Evolutionary conservation across 1,284 basidiomycete genomes (phyloP).

Genomic region (Cutaneotrichosporon cyanovorans): DNA sequence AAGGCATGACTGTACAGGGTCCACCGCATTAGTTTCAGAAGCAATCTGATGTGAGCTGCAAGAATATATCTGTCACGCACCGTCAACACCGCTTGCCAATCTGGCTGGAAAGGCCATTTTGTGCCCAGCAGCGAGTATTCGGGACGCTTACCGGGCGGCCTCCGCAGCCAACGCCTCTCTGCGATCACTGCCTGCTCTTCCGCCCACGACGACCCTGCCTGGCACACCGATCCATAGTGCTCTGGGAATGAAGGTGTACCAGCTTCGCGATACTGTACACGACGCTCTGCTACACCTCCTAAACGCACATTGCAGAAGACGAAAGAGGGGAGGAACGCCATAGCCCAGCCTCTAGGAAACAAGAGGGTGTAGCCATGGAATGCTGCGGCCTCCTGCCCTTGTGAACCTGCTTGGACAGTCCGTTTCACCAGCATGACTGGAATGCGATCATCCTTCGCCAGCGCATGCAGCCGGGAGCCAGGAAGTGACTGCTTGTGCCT

Average conservation of each 20-base stretch:
- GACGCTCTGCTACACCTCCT: conserved; percentile 68
- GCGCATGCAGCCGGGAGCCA: conserved; percentile 59
- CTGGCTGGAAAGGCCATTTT: conserved; percentile 62
- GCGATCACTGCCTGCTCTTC: conserved; percentile 50
- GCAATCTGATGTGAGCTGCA: conserved; percentile 6
- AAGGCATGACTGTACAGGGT: conserved; percentile 54
- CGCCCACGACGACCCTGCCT: conserved; percentile 53
- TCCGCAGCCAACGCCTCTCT: conserved; percentile 61
- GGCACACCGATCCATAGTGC: conserved; percentile 58
- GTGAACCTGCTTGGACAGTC: conserved; percentile 49
- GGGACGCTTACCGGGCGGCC: conserved; percentile 73
- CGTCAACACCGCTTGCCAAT: conserved; percentile 61
- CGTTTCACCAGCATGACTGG: conserved; percentile 73
- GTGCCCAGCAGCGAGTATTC: conserved; percentile 63
- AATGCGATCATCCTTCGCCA: conserved; percentile 66
- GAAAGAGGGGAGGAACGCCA: conserved; percentile 76
- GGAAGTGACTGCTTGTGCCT: conserved; percentile 67
- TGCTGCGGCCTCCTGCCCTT: conserved; percentile 15
- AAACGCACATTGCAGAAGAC: conserved; percentile 70
- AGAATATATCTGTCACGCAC: background rate
- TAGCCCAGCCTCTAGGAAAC: conserved; percentile 75
- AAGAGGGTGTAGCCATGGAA: conserved; percentile 78
- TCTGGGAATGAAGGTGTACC: conserved; percentile 68
- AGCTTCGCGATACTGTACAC: conserved; percentile 69
- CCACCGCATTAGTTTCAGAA: conserved; percentile 31